A percentile compares a stretch with the other conserved stretches of the same genome.
These are phyloP conservation scores for Strobilomyces confusus DNA, from an alignment of 768 basidiomycete genomes.

Conservation along the genomic window DNA sequence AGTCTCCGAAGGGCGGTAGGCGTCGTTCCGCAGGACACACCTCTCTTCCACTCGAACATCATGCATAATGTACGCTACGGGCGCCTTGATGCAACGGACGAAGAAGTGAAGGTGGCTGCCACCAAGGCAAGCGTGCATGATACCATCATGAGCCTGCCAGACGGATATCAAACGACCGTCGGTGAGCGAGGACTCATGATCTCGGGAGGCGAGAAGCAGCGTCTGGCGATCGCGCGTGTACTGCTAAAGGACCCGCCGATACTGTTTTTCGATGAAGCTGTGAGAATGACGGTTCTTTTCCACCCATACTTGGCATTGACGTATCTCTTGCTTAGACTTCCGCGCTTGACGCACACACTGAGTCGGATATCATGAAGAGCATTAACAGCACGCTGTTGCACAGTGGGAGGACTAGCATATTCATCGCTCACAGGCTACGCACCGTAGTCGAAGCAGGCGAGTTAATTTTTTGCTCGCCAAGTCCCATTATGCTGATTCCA, in stretches of 20 bases:
- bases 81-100: slow-evolving; percentile 78
- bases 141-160: slow-evolving; percentile 75
- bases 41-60: slow-evolving; percentile 93
- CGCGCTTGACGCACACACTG: slow-evolving; percentile 92
- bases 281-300: slow-evolving; percentile 37
- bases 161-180: slow-evolving; percentile 85
- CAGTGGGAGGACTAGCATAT: slow-evolving; percentile 86
- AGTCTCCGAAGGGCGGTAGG: slow-evolving; percentile 76
- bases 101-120: slow-evolving; percentile 82
- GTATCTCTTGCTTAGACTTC: slow-evolving; percentile 61
- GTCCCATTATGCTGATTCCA: not conserved
- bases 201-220: slow-evolving; percentile 97
- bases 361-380: slow-evolving; percentile 92
- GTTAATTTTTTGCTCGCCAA: slow-evolving; percentile 16
- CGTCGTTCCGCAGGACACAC: slow-evolving; percentile 97
- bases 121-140: slow-evolving; percentile 84
- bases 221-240: slow-evolving; percentile 89
- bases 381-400: slow-evolving; percentile 77
- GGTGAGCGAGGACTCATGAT: slow-evolving; percentile 98
- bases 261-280: slow-evolving; percentile 97
- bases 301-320: slow-evolving; percentile 3
- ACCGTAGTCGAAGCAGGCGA: slow-evolving; percentile 88
- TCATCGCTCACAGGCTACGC: slow-evolving; percentile 90
- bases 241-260: slow-evolving; percentile 94
- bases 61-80: slow-evolving; percentile 97